Base-by-base conservation (phyloP, 2,329 filamentous ascomycete species). In the Colletotrichum kahawae region DNA sequence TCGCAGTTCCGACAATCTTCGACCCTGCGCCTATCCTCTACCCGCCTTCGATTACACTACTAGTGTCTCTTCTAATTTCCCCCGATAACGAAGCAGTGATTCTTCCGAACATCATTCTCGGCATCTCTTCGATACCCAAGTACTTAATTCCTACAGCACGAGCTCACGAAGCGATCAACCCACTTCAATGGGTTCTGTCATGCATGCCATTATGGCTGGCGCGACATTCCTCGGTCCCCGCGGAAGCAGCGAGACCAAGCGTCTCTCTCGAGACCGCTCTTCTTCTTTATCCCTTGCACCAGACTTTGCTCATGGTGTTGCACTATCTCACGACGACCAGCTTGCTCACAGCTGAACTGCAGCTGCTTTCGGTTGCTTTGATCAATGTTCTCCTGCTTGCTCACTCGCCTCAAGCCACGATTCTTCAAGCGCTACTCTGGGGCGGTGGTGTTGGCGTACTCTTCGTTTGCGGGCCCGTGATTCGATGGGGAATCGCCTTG, bases 21-120 rank as follows among this genome's bases (percentile, higher is more conserved):
- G 96, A 98, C 81, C 96, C 95, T 4, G 96, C 96, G 8, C 95
- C 96, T 13, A 88, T 98, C n/a, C 84, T 98, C 72, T 98, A 98
- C 82, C 96, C 96, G 21, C 90, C 93, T 7, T 84, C 93, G 4
- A 88, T 98, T 34, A 95, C 96, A 1, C 85, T 96, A 18, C 88
- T 96, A 60, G 93, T 97, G 33, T 92, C 95, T 2, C 86, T 97
- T 6, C 92, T 96, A 12, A 88, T 98, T 56, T 91, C 92, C 9
- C 87, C 89, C 66, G 89, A 90, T 64, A 91, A 91, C 60, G 87
- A 90, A 4, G 87, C 88, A 18, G 87, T 92, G 14, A 82, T 98
- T 24, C 85, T 98, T 9, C 93, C 94, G 3, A 98, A 97, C 80
- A 90, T 98, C 51, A 88, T 97, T n/a, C 90, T 98, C 65, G 91